These are phyloP conservation scores for Medicago ruthenica DNA, from an alignment of 306 rosid genomes.

Conservation along the genomic window DNA sequence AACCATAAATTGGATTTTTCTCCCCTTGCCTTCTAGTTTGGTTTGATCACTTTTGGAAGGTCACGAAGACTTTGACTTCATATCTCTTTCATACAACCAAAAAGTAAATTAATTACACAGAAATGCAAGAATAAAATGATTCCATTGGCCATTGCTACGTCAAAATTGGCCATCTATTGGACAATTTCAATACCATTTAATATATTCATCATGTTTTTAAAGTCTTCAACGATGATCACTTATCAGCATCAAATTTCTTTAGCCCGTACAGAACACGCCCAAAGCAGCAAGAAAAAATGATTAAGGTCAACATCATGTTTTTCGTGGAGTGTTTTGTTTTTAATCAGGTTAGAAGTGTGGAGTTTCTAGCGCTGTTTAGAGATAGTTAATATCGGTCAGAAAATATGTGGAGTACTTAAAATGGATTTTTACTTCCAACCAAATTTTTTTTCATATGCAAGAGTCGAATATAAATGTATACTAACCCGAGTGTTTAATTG, in stretches of 20 bases:
- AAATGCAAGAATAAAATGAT: not conserved
- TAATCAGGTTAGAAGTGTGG: no score
- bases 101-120: conserved; percentile 12
- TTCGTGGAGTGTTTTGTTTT: no score
- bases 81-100: not conserved
- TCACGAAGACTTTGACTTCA: conserved; percentile 43
- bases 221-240: not conserved
- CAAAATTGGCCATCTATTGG: conserved; percentile 33
- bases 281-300: not conserved
- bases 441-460: no score
- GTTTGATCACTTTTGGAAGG: conserved; percentile 31
- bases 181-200: conserved; percentile 19
- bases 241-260: not conserved
- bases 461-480: no score
- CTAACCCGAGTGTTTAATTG: not conserved
- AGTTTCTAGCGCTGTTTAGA: no score
- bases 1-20: not conserved
- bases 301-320: not conserved
- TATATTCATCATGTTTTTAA: not conserved
- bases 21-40: conserved; percentile 16
- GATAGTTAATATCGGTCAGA: no score
- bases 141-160: conserved; percentile 49
- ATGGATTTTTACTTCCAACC: no score
- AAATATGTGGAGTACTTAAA: no score
- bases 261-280: conserved; percentile 3